Conservation (phyloP, 2,329 filamentous ascomycete species). For the Chrysosphaeria jannelii region DNA sequence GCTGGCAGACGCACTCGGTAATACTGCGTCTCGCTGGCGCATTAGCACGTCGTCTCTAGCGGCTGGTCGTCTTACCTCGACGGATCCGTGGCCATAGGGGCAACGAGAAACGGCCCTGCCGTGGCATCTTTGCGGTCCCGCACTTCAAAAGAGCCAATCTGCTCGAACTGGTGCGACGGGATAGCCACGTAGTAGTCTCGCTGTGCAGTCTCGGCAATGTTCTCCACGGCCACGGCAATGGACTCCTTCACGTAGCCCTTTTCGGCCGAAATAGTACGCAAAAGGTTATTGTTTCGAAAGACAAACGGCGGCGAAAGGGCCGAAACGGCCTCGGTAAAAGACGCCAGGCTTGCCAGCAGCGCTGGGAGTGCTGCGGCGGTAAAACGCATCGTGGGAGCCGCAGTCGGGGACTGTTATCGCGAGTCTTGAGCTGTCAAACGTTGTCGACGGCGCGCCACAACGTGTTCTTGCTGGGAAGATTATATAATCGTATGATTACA, state of each 20-base stretch:
- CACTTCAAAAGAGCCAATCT: conserved; percentile 64
- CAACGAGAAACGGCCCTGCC: conserved; percentile 35
- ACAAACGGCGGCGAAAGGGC: conserved; percentile 64
- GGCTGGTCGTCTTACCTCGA: conserved; percentile 16
- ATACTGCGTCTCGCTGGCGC: conserved; percentile 39
- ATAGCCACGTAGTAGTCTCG: conserved; percentile 82
- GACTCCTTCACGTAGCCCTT: conserved; percentile 77
- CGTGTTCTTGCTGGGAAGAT: conserved; percentile 1
- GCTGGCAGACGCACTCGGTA: conserved; percentile 54
- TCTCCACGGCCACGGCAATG: conserved; percentile 84
- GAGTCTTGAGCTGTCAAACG: no score
- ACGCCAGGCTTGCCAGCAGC: conserved; percentile 24
- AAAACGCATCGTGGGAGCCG: conserved; percentile 12
- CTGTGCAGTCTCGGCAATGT: conserved; percentile 49
- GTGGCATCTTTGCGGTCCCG: conserved; percentile 63
- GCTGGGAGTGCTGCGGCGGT: conserved; percentile 21
- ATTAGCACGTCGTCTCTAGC: background rate
- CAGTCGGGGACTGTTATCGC: no score
- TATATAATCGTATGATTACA: no score
- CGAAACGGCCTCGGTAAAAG: conserved; percentile 13
- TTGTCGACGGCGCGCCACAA: conserved; percentile 5
- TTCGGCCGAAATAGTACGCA: conserved; percentile 72
- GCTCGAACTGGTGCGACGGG: conserved; percentile 40
- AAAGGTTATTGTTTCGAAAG: conserved; percentile 80
- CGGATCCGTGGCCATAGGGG: conserved; percentile 31